Evolutionary conservation across 2,329 filamentous ascomycete genomes (phyloP).

Genomic region (Ilyonectria sp.): DNA sequence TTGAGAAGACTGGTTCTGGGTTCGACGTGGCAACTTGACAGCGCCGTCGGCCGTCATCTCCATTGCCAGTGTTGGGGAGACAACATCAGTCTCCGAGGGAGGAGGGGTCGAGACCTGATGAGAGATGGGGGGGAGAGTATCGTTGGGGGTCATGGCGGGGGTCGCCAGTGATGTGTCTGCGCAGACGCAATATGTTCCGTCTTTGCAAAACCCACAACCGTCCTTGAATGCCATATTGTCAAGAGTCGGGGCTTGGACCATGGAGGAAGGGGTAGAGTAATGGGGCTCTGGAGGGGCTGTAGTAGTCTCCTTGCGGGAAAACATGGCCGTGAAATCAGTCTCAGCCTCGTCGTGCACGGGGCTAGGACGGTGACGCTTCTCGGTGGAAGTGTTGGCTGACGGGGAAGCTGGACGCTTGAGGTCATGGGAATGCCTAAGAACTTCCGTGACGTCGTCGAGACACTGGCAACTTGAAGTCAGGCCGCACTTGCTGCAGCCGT

Average conservation of each 20-base stretch:
- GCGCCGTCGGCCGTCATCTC: conserved; percentile 73
- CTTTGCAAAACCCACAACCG: conserved; percentile 85
- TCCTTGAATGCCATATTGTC: conserved; percentile 69
- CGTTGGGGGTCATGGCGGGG: conserved; percentile 57
- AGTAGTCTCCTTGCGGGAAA: conserved; percentile 63
- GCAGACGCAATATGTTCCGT: conserved; percentile 87
- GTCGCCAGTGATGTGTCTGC: conserved; percentile 70
- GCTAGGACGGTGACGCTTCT: conserved; percentile 69
- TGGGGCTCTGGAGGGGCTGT: conserved; percentile 40
- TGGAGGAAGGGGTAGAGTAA: conserved; percentile 51
- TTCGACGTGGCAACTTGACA: conserved; percentile 69
- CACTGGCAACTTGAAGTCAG: conserved; percentile 76
- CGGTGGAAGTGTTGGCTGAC: conserved; percentile 58
- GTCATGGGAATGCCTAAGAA: conserved; percentile 52
- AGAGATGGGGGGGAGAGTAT: conserved; percentile 58
- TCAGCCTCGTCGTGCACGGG: conserved; percentile 74
- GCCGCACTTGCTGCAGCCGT: conserved; percentile 78
- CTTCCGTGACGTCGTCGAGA: conserved; percentile 72
- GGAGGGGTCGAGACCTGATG: conserved; percentile 71
- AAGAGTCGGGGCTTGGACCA: conserved; percentile 55
- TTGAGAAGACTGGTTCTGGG: conserved; percentile 50
- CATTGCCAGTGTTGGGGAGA: conserved; percentile 66
- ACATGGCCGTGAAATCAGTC: conserved; percentile 81
- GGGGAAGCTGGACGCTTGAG: conserved; percentile 68
- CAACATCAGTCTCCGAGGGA: conserved; percentile 73